phyloP scores from a whole-genome alignment of 352 stramenopile genomes.

The Aphanomyces astaci region DNA sequence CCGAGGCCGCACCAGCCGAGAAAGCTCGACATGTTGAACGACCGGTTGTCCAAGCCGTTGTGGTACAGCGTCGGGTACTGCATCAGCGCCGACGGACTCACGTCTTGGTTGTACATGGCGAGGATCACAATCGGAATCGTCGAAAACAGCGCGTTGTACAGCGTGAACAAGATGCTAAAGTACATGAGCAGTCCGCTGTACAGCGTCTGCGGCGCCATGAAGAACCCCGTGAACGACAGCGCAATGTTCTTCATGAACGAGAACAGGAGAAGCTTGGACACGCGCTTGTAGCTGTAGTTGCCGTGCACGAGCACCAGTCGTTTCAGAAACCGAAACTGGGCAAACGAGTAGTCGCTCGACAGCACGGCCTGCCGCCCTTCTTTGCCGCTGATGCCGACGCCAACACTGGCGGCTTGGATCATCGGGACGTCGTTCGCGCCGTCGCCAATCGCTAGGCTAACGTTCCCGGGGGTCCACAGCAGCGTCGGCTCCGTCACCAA shows the following conservation, averaged over 20 bases:
- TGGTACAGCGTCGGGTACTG: conserved; percentile 85
- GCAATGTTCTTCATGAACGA: conserved; percentile 88
- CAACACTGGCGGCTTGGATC: conserved; percentile 82
- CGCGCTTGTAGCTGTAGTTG: conserved; percentile 88
- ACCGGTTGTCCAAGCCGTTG: conserved; percentile 81
- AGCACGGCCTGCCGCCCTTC: conserved; percentile 78
- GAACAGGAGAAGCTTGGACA: conserved; percentile 84
- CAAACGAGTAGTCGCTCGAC: conserved; percentile 77
- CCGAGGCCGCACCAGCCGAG: conserved; percentile 79
- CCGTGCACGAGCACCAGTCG: conserved; percentile 74
- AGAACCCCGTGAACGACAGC: conserved; percentile 80
- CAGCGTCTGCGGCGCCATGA: conserved; percentile 71
- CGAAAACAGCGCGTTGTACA: conserved; percentile 86
- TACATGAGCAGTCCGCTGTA: conserved; percentile 86
- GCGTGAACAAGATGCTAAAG: conserved; percentile 83
- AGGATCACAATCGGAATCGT: conserved; percentile 86
- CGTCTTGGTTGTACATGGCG: conserved; percentile 87
- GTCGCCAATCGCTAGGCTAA: conserved; percentile 78
- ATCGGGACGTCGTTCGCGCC: conserved; percentile 83
- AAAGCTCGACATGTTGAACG: conserved; percentile 86
- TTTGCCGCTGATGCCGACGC: conserved; percentile 80
- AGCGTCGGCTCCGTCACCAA: conserved; percentile 81
- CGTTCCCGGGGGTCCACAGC: conserved; percentile 84
- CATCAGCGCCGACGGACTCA: conserved; percentile 82
- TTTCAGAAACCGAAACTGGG: conserved; percentile 78